Evolutionary conservation across 768 basidiomycete species (phyloP), one percentile per base, ranked within the genome.

Genomic region (Podaxis sp.): DNA sequence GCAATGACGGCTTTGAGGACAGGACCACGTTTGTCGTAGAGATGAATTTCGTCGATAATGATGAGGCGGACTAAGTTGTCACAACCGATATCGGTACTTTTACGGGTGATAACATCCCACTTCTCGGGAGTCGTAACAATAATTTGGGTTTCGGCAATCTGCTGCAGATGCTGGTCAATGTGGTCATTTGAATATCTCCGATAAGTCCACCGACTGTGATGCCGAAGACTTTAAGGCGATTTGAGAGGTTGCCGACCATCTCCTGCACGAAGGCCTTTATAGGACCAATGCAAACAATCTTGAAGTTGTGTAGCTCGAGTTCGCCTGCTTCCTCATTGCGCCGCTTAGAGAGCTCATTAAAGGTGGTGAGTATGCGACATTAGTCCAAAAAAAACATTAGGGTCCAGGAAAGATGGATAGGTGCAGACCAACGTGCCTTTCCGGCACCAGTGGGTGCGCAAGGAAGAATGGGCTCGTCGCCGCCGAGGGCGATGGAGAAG

Each of bases 241-340:
- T 78, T 37, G 83, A 82, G 71, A 99, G 99, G 73, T 96, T 96
- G 66, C 94, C 93, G 63, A 99, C 97, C 90, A 96, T 95, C 75
- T 99, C 97, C 72, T 99, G 96, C 0, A 99, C 96, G 62, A 99
- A 85, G 2, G 96, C 97, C 75, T 99, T 99, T 96, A 99, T 99
- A 3, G 96, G 97, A 0, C 97, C 96, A 56, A 99, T 87, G 73
- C 99, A 99, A 67, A 99, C 87, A 59, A 97, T 91, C 77, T 99
- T 99, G 86, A 99, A 97, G 0, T 90, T 79, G 65, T 92, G 89
- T 37, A 95, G 82, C 70, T 95, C 92, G 70, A 97, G 91, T 10
- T 76, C 74, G 40, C 93, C 93, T 0, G 91, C 90, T 17, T 80
- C 81, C 49, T 90, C 89, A 70, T 96, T 86, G n/a, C 94, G 87